phyloP scores from a whole-genome alignment of 2,329 filamentous ascomycete species.

The Blastomyces gilchristii region DNA sequence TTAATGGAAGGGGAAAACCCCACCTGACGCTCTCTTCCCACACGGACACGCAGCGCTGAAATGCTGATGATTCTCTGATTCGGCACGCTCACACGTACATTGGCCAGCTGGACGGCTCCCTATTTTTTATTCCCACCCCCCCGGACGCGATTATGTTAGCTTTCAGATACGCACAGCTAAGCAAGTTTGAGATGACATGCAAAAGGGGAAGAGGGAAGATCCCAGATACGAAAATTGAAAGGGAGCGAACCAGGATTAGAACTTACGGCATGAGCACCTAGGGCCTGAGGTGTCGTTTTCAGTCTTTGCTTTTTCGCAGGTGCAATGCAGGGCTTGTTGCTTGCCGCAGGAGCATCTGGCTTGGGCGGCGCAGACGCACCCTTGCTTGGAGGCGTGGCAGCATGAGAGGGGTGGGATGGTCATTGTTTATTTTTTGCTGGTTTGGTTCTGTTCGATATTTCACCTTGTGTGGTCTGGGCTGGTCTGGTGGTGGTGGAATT shows the following conservation, averaged over 20 bases:
- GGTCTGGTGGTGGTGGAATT: too few relatives aligned
- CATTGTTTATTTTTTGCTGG: slow-evolving; percentile 23
- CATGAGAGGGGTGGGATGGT: slow-evolving; percentile 43
- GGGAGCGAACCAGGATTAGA: slow-evolving; percentile 10
- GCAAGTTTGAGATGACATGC: neutral
- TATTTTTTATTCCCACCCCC: slow-evolving; percentile 21
- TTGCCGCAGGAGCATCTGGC: slow-evolving; percentile 80
- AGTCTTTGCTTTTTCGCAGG: slow-evolving; percentile 60
- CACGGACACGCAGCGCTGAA: slow-evolving; percentile 57
- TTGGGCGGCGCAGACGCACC: slow-evolving; percentile 49
- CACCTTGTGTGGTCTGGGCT: neutral
- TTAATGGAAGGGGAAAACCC: slow-evolving; percentile 25
- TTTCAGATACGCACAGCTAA: too few relatives aligned
- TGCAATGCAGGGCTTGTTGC: slow-evolving; percentile 76
- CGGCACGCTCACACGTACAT: slow-evolving; percentile 69
- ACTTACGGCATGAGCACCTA: slow-evolving; percentile 69
- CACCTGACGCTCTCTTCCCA: slow-evolving; percentile 62
- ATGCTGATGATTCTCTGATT: slow-evolving; percentile 54
- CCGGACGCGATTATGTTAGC: too few relatives aligned
- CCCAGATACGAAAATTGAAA: neutral
- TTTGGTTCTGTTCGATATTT: neutral
- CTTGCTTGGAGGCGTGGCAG: slow-evolving; percentile 48
- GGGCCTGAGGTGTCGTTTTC: slow-evolving; percentile 68
- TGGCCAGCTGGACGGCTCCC: slow-evolving; percentile 63
- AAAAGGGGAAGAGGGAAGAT: neutral